Evolutionary conservation across 1,284 basidiomycete genomes (phyloP), one percentile per base, ranked within the genome.

Genomic region (Tetrapyrgos nigripes): DNA sequence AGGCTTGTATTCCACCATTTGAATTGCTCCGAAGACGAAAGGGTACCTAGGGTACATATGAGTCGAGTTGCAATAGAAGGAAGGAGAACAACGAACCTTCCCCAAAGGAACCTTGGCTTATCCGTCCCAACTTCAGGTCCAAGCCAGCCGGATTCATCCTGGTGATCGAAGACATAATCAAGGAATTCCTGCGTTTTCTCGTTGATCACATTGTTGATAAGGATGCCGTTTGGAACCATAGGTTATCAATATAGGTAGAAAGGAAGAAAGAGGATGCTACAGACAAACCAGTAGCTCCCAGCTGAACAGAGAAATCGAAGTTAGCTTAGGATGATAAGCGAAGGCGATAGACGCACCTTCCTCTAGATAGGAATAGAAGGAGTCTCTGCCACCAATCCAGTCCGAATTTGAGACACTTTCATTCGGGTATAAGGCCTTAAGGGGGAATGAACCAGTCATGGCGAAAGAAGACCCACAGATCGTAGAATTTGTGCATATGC

Each of bases 211-310:
- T 79, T 76, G 61, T 83, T 74, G 40, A 78, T 71, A 2, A 84
- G 74, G 13, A 85, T 70, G 21, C 79, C 82, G 58, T 79, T 79
- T 0, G 83, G 80, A 0, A 85, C 80, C 76, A 84, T 80, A 1
- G 24, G 13, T 45, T 27, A 9, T n/a, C n/a, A n/a, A n/a, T 21
- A 27, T 26, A n/a, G 17, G 27, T 11, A 3, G 52, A 51, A 43
- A 27, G 29, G 40, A 14, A 17, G 31, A 33, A 17, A 17, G 14
- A 4, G 13, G 23, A 8, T 11, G n/a, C n/a, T n/a, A 82, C 82
- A 52, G 57, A 83, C 83, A 82, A 84, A 84, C 83, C 83, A 84
- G 63, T 85, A 86, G 64, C 82, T 84, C 57, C 83, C 83, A 59
- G 83, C 83, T 84, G 26, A n/a, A 46, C 8, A 27, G 21, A 21